Conservation (phyloP, 345 rosid species). For the Gossypium australe region DNA sequence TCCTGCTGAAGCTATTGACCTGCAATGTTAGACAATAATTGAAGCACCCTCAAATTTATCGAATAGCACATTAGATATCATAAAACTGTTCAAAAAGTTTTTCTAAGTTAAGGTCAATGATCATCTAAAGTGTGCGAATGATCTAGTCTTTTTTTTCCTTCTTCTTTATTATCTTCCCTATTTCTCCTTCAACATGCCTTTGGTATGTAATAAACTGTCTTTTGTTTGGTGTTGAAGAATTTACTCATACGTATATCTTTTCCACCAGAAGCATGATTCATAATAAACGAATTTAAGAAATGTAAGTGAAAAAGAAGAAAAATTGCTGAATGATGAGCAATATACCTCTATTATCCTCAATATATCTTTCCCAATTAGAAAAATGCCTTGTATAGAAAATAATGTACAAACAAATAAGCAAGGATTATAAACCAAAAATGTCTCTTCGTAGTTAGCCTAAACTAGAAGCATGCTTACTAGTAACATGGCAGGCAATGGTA, state of each 20-base stretch:
- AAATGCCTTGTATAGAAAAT: slow-evolving; percentile 46
- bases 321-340: background rate
- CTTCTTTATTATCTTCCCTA: background rate
- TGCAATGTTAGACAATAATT: background rate
- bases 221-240: background rate
- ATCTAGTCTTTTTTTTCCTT: background rate
- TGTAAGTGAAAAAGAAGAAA: background rate
- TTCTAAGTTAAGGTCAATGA: background rate
- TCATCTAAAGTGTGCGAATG: background rate
- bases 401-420: background rate
- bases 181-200: background rate
- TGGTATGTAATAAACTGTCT: background rate
- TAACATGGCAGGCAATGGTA: slow-evolving; percentile 82
- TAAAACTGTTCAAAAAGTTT: background rate
- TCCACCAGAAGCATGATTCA: background rate
- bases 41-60: background rate
- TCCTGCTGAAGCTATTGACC: background rate
- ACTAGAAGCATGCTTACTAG: slow-evolving; percentile 44
- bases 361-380: slow-evolving; percentile 63
- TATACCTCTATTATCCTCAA: slow-evolving; percentile 63
- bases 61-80: background rate
- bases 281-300: background rate
- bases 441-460: background rate
- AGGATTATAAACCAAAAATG: background rate
- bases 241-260: background rate